Conservation (phyloP, 768 basidiomycete genomes). For the Tulasnella sp. region DNA sequence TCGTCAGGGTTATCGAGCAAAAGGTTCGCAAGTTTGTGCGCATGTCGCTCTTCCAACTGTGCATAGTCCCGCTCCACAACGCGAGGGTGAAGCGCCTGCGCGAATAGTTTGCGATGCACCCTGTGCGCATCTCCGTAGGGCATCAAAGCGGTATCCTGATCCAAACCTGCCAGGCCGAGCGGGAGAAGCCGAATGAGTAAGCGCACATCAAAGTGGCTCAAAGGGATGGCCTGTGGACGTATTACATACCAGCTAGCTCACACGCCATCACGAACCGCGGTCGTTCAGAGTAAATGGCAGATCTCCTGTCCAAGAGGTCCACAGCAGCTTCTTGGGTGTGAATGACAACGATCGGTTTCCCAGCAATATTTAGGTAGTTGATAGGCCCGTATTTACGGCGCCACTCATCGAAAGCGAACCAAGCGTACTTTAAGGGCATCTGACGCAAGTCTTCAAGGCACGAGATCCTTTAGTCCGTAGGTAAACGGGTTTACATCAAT, state of each 20-base stretch:
- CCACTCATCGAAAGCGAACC: slow-evolving; percentile 12
- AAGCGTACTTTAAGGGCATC: neutral
- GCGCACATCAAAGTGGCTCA: too few relatives aligned
- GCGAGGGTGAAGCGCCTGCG: too few relatives aligned
- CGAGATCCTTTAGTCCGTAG: too few relatives aligned
- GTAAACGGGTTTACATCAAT: neutral
- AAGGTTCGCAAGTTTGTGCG: too few relatives aligned
- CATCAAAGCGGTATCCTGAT: too few relatives aligned
- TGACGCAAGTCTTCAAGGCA: neutral
- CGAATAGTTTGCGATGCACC: too few relatives aligned
- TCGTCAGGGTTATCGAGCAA: neutral
- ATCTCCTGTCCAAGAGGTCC: slow-evolving; percentile 33
- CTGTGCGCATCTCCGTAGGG: too few relatives aligned
- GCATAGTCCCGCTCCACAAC: too few relatives aligned
- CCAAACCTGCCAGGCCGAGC: neutral
- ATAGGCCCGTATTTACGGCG: slow-evolving; percentile 12
- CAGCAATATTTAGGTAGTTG: slow-evolving; percentile 4
- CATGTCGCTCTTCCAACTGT: too few relatives aligned
- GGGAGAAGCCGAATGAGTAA: too few relatives aligned
- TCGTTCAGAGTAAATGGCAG: slow-evolving; percentile 24
- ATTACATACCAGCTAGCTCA: neutral
- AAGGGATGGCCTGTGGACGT: too few relatives aligned
- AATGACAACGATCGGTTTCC: slow-evolving; percentile 22
- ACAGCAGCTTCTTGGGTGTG: slow-evolving; percentile 27
- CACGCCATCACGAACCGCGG: slow-evolving; percentile 16